A percentile compares a stretch with the other conserved stretches of the same genome.
Conservation (phyloP, 23 red algal genomes). For the Porphyridium purpureum region DNA sequence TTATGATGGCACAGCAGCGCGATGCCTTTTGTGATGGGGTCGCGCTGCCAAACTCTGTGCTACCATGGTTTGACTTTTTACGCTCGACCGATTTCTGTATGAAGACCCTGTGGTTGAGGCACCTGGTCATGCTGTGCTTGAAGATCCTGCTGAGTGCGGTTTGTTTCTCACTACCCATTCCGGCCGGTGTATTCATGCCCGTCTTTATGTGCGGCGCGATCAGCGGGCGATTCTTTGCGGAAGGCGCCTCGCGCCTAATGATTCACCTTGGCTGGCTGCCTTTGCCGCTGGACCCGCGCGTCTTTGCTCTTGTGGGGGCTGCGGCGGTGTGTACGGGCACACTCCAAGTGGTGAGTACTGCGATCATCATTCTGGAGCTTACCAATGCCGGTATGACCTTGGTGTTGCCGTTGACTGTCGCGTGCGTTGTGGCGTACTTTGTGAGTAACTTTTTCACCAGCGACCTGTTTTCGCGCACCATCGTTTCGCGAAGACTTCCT, state of each 20-base stretch:
- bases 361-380: slow-evolving; percentile 66
- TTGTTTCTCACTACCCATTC: slow-evolving; percentile 43
- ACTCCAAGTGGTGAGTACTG: slow-evolving; percentile 19
- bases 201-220: slow-evolving; percentile 51
- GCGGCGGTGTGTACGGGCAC: slow-evolving; percentile 41
- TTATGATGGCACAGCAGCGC: no score
- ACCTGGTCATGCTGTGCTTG: no score
- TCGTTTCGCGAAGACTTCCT: slow-evolving; percentile 24
- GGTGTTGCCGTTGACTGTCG: slow-evolving; percentile 33
- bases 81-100: no score
- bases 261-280: slow-evolving; percentile 29
- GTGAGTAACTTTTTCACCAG: slow-evolving; percentile 30
- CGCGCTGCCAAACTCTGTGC: no score
- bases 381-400: slow-evolving; percentile 16
- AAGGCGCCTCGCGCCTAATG: no score
- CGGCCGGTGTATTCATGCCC: slow-evolving; percentile 46
- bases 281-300: slow-evolving; percentile 33
- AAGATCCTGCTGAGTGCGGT: slow-evolving; percentile 40
- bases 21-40: no score
- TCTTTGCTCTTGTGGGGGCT: slow-evolving; percentile 46
- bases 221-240: slow-evolving; percentile 33
- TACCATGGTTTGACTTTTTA: no score
- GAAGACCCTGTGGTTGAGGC: no score
- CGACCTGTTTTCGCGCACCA: slow-evolving; percentile 47
- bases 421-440: slow-evolving; percentile 38